Evolutionary conservation across 768 basidiomycete genomes (phyloP), one percentile per base, ranked within the genome.

Genomic region (Brasilioporus rufonigricans): DNA sequence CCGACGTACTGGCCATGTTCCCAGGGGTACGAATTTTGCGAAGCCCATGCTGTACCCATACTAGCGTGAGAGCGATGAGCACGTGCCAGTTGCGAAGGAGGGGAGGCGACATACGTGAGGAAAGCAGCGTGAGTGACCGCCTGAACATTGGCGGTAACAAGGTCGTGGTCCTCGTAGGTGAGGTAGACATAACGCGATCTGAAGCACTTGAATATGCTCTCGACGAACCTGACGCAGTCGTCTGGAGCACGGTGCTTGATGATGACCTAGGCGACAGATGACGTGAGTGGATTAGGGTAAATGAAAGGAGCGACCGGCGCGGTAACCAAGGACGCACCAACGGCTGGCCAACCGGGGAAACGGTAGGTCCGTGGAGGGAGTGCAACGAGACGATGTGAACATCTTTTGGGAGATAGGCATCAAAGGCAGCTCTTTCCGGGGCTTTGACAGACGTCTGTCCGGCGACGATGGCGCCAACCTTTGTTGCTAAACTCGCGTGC

Each of bases 61-160:
- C 97, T 98, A 12, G 14, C 13, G 60, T 47, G 52, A 45, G 39
- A 47, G n/a, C n/a, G 29, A 27, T 67, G 45, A 58, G 41, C 52
- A 18, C 12, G 41, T 26, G 51, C 51, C 19, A 43, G 24, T 44
- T n/a, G 55, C 26, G 13, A 40, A n/a, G n/a, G n/a, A n/a, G n/a
- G 31, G 33, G 31, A 41, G 46, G 52, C 40, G 35, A 33, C 71
- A 16, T 70, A 94, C 95, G 87, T 93, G 19, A 99, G 77, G 76
- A 98, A 98, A 0, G 97, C 97, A 13, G 96, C 96, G 63, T 99
- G 97, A 0, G 93, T 98, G 14, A 97, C 96, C 0, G 96, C 97
- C 71, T 99, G 97, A 0, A 97, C 98, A 62, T 98, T 98, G 13
- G 97, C 97, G 0, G 97, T 99, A 45, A 98, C 91, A 39, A 84